Percentiles rank a stretch among this genome's conserved stretches.
Conservation (phyloP, 345 rosid species). For the Sonneratia caseolaris region DNA sequence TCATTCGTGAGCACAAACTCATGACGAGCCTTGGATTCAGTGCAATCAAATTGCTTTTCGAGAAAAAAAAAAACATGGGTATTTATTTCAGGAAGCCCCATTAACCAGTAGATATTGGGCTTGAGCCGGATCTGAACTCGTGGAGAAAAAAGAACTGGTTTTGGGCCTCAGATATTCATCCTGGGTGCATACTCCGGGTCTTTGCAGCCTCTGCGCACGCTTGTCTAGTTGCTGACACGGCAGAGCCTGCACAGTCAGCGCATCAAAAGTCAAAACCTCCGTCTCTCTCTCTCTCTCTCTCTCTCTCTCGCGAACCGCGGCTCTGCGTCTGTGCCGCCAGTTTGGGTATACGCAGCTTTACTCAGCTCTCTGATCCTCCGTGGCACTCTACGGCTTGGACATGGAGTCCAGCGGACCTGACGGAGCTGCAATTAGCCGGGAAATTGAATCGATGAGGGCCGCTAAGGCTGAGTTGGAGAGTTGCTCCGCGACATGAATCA, state of each 20-base stretch:
- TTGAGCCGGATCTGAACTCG: no score
- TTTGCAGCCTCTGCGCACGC: no score
- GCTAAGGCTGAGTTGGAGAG: constrained; percentile 43
- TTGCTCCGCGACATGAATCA: constrained; percentile 32
- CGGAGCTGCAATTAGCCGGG: constrained; percentile 22
- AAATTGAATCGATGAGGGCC: constrained; percentile 38
- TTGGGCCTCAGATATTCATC: no score
- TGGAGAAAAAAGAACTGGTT: no score
- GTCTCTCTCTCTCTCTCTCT: constrained; percentile 4
- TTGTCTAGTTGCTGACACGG: not conserved
- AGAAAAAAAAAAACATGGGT: no score
- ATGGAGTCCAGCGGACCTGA: constrained; percentile 33
- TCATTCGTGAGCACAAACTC: no score
- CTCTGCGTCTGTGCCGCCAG: not conserved
- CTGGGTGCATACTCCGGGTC: no score
- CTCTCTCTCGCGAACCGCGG: not conserved
- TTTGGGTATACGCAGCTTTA: not conserved
- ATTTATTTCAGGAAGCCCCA: no score
- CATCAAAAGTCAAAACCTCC: constrained; percentile 1
- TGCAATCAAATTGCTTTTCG: no score
- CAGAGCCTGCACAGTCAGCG: not conserved
- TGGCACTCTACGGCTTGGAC: not conserved
- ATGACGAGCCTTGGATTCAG: no score
- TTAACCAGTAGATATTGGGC: no score
- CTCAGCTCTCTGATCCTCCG: not conserved